Conservation (phyloP, 1,284 basidiomycete species). For the Cryptococcus sp. region DNA sequence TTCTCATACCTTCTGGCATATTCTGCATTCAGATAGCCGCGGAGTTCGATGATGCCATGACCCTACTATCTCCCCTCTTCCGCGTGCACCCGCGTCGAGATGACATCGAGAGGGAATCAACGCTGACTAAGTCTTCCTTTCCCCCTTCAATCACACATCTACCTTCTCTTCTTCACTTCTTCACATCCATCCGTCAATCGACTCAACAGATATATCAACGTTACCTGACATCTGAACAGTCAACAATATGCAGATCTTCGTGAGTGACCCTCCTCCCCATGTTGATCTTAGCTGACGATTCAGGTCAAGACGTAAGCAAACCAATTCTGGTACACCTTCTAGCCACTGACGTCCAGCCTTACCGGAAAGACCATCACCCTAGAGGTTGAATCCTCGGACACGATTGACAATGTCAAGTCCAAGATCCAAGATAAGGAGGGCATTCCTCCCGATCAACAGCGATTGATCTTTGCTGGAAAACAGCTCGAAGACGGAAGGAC, state of each 20-base stretch:
- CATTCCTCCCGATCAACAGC: conserved; percentile 78
- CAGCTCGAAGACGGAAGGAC: conserved; percentile 55
- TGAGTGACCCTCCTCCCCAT: conserved; percentile 4
- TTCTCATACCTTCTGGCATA: background rate
- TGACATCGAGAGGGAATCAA: background rate
- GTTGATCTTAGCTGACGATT: background rate
- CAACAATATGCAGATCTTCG: conserved; percentile 25
- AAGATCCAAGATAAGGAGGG: conserved; percentile 56
- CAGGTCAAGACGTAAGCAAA: conserved; percentile 12
- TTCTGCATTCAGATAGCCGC: background rate
- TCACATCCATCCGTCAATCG: background rate
- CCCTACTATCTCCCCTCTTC: too few relatives aligned
- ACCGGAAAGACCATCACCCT: conserved; percentile 51
- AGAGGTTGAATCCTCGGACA: conserved; percentile 52
- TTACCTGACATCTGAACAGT: background rate
- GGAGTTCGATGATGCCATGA: too few relatives aligned
- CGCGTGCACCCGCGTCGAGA: too few relatives aligned
- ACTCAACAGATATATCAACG: background rate
- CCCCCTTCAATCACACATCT: background rate
- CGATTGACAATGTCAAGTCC: conserved; percentile 54
- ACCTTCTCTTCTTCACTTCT: background rate
- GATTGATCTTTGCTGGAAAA: conserved; percentile 80
- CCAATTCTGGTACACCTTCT: conserved; percentile 3
- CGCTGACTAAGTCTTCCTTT: background rate
- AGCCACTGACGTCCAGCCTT: background rate